A percentile compares a stretch with the other conserved stretches of the same genome.
These are phyloP conservation scores for Adansonia madagascariensis DNA, from an alignment of 441 rosid species.

Conservation along the genomic window DNA sequence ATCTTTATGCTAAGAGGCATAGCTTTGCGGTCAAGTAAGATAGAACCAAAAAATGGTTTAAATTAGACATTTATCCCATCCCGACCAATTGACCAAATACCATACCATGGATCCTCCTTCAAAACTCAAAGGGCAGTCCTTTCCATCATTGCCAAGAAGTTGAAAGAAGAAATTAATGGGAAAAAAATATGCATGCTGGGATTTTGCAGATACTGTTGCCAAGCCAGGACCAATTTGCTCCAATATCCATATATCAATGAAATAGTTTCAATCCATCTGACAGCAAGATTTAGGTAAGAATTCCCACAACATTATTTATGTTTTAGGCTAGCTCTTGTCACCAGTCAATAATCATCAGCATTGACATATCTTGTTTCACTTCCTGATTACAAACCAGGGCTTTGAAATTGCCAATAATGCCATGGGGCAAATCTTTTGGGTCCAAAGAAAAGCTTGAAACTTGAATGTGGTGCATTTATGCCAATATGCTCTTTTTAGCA, in stretches of 20 bases:
- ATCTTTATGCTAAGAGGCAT: background rate
- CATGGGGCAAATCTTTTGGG: background rate
- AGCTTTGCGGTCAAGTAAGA: background rate
- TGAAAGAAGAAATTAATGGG: too few relatives aligned
- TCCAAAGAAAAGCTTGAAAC: background rate
- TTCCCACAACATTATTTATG: background rate
- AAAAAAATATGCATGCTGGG: background rate
- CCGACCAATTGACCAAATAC: too few relatives aligned
- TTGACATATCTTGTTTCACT: background rate
- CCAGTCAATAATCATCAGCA: constrained; percentile 8
- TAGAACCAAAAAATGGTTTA: background rate
- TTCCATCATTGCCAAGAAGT: background rate
- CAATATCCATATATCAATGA: constrained; percentile 9
- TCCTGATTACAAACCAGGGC: background rate
- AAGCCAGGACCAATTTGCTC: background rate
- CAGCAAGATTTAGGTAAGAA: background rate
- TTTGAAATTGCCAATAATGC: background rate
- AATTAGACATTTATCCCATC: background rate
- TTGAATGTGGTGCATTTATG: background rate
- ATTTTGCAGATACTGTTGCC: background rate
- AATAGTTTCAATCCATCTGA: background rate
- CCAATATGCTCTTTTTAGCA: background rate
- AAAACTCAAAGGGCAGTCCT: too few relatives aligned
- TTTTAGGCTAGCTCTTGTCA: background rate
- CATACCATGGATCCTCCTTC: too few relatives aligned